A percentile compares a stretch with the other conserved stretches of the same genome.
These are phyloP conservation scores for Verticillium isaacii DNA, from an alignment of 2,329 filamentous ascomycete species.

Conservation along the genomic window DNA sequence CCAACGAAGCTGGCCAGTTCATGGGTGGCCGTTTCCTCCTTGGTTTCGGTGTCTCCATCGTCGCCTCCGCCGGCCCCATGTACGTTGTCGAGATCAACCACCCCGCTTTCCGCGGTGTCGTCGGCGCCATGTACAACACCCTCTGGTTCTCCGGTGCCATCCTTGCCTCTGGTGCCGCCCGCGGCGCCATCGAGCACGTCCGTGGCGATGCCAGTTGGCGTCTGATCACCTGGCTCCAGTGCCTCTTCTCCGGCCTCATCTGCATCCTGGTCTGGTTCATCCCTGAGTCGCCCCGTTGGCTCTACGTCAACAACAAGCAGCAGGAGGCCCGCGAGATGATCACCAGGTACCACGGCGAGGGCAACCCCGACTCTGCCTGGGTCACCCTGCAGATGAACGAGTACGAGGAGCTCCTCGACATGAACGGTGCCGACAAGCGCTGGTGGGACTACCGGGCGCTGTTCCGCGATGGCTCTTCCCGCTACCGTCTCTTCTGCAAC, in stretches of 20 bases:
- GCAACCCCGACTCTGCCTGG: slow-evolving; percentile 27
- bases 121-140: slow-evolving; percentile 46
- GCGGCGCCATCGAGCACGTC: slow-evolving; percentile 29
- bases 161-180: slow-evolving; percentile 38
- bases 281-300: slow-evolving; percentile 33
- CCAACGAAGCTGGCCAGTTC: slow-evolving; percentile 42
- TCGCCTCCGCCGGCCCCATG: slow-evolving; percentile 55
- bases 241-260: slow-evolving; percentile 29
- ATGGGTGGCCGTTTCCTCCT: slow-evolving; percentile 51
- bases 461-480: slow-evolving; percentile 30
- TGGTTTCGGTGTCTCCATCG: slow-evolving; percentile 55
- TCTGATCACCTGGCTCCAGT: slow-evolving; percentile 33
- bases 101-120: slow-evolving; percentile 55
- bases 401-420: slow-evolving; percentile 35
- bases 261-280: slow-evolving; percentile 22
- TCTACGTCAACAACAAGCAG: slow-evolving; percentile 29
- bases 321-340: slow-evolving; percentile 23
- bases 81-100: slow-evolving; percentile 61
- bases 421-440: slow-evolving; percentile 38
- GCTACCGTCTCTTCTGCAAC: slow-evolving; percentile 41
- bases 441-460: slow-evolving; percentile 45
- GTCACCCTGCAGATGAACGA: slow-evolving; percentile 33
- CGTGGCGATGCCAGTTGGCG: slow-evolving; percentile 29
- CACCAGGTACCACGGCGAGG: slow-evolving; percentile 35
- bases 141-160: slow-evolving; percentile 35